Evolutionary conservation across 2,329 filamentous ascomycete genomes (phyloP).

Genomic region (Aspergillus hiratsukae): DNA sequence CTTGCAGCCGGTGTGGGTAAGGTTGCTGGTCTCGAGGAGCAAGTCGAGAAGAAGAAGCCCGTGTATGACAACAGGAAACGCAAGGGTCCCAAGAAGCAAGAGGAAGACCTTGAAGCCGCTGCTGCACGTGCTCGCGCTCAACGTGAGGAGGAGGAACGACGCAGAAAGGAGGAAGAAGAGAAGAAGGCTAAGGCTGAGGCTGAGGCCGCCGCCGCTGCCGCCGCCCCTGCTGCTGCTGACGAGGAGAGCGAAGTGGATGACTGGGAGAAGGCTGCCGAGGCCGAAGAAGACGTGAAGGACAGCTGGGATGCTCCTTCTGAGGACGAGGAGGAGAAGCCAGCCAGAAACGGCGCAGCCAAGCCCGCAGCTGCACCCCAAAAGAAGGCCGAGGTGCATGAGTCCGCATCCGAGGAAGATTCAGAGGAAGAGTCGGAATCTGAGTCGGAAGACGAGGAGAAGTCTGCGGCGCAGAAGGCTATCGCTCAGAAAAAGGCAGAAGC

Average conservation of each 20-base stretch:
- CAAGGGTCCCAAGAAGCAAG: conserved; percentile 62
- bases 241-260: conserved; percentile 64
- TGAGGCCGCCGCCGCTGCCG: conserved; percentile 61
- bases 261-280: conserved; percentile 79
- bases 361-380: conserved; percentile 7
- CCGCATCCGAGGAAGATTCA: conserved; percentile 24
- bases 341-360: conserved; percentile 25
- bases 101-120: conserved; percentile 51
- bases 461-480: conserved; percentile 68
- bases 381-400: conserved; percentile 12
- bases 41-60: conserved; percentile 69
- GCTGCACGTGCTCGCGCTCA: conserved; percentile 44
- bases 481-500: conserved; percentile 81
- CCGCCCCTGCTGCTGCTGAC: conserved; percentile 39
- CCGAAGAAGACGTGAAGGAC: conserved; percentile 77
- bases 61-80: conserved; percentile 72
- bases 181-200: conserved; percentile 74
- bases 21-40: conserved; percentile 42
- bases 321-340: conserved; percentile 57
- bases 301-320: conserved; percentile 74
- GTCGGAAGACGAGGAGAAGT: conserved; percentile 64
- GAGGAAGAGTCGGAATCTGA: conserved; percentile 32
- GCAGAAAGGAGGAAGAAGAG: conserved; percentile 66
- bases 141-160: conserved; percentile 52
- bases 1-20: conserved; percentile 42